These are phyloP conservation scores for Stephania cephalantha DNA, from an alignment of 164 flowering plant genomes.

Conservation along the genomic window DNA sequence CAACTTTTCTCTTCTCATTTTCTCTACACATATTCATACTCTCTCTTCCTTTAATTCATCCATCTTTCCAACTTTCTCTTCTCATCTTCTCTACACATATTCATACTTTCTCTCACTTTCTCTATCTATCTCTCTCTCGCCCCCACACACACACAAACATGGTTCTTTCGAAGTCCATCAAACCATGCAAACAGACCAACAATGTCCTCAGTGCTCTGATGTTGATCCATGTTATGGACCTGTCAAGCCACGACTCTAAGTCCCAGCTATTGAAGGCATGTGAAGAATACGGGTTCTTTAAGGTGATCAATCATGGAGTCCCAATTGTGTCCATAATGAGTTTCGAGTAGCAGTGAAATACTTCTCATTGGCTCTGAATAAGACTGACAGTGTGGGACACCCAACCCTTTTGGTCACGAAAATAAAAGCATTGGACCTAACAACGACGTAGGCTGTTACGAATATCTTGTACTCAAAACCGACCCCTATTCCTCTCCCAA, in stretches of 20 bases:
- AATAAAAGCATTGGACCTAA: slow-evolving; percentile 68
- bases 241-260: slow-evolving; percentile 46
- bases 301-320: slow-evolving; percentile 72
- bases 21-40: not conserved
- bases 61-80: too few relatives aligned
- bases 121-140: too few relatives aligned
- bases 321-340: slow-evolving; percentile 40
- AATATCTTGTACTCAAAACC: slow-evolving; percentile 60
- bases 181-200: slow-evolving; percentile 42
- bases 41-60: too few relatives aligned
- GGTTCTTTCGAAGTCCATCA: slow-evolving; percentile 49
- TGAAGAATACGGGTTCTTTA: slow-evolving; percentile 80
- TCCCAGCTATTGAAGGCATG: slow-evolving; percentile 55
- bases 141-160: too few relatives aligned
- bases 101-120: too few relatives aligned
- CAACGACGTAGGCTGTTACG: slow-evolving; percentile 97
- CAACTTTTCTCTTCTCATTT: not conserved
- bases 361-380: slow-evolving; percentile 48
- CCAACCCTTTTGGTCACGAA: slow-evolving; percentile 84
- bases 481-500: slow-evolving; percentile 29
- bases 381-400: slow-evolving; percentile 65
- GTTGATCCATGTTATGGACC: slow-evolving; percentile 62
- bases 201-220: not conserved
- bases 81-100: too few relatives aligned
- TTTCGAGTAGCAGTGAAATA: slow-evolving; percentile 57